phyloP scores from a whole-genome alignment of 2,329 filamentous ascomycete genomes.

The Byssoonygena ceratinophila region DNA sequence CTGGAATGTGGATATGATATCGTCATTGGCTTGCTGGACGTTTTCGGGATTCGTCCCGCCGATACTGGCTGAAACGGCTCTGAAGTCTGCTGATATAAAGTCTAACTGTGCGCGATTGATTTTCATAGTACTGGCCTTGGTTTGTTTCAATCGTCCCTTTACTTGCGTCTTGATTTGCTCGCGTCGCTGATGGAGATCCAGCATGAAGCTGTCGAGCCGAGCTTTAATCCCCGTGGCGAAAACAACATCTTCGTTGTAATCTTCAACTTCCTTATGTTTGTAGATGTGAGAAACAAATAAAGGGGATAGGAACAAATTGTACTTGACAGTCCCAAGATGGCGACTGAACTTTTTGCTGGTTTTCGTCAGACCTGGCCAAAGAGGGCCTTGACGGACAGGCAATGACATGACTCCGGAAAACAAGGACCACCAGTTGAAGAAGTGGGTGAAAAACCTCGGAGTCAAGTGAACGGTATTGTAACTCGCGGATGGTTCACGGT shows the following conservation, averaged over 20 bases:
- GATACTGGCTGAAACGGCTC: slow-evolving; percentile 85
- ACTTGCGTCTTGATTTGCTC: slow-evolving; percentile 82
- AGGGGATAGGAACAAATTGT: slow-evolving; percentile 82
- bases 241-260: slow-evolving; percentile 64
- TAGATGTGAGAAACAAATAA: slow-evolving; percentile 95
- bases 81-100: slow-evolving; percentile 79
- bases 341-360: slow-evolving; percentile 97
- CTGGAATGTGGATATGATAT: slow-evolving; percentile 47
- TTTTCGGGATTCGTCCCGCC: slow-evolving; percentile 68
- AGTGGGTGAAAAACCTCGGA: slow-evolving; percentile 94
- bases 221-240: slow-evolving; percentile 95
- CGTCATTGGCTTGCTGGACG: slow-evolving; percentile 56
- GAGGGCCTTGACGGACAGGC: slow-evolving; percentile 78
- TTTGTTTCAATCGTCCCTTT: slow-evolving; percentile 63
- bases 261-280: slow-evolving; percentile 92
- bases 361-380: slow-evolving; percentile 90
- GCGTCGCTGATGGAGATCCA: slow-evolving; percentile 86
- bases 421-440: slow-evolving; percentile 95
- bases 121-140: slow-evolving; percentile 81
- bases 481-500: slow-evolving; percentile 66
- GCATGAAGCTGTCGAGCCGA: slow-evolving; percentile 90
- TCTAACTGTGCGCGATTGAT: slow-evolving; percentile 93
- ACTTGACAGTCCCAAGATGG: slow-evolving; percentile 97
- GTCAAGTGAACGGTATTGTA: slow-evolving; percentile 96
- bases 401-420: slow-evolving; percentile 92